Conservation (phyloP, 345 rosid species). For the Leavenworthia alabamica region DNA sequence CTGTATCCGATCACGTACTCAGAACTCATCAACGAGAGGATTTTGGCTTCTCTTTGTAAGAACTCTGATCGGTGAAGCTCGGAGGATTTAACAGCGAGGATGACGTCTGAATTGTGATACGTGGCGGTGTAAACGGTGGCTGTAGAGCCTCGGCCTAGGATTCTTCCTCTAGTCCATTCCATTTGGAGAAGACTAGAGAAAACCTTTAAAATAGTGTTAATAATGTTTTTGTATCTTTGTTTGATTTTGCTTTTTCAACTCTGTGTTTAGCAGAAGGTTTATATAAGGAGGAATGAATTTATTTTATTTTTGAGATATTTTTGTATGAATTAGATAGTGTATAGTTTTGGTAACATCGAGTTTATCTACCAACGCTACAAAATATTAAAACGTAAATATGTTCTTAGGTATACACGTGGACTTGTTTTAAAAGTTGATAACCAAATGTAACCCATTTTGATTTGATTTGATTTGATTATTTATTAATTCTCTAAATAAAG, state of each 20-base stretch:
- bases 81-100: slow-evolving; percentile 59
- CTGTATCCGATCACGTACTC: slow-evolving; percentile 59
- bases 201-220: background rate
- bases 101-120: slow-evolving; percentile 28
- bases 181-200: slow-evolving; percentile 34
- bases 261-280: slow-evolving; percentile 10
- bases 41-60: slow-evolving; percentile 49
- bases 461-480: slow-evolving; percentile 16
- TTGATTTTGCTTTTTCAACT: background rate
- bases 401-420: slow-evolving; percentile 30
- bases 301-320: background rate
- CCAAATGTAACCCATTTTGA: slow-evolving; percentile 20
- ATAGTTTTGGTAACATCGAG: slow-evolving; percentile 32
- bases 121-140: slow-evolving; percentile 66
- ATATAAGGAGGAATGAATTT: slow-evolving; percentile 10
- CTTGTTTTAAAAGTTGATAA: slow-evolving; percentile 23
- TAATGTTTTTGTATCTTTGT: background rate
- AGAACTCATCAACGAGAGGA: slow-evolving; percentile 45
- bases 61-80: slow-evolving; percentile 40
- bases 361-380: slow-evolving; percentile 27
- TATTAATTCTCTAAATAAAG: background rate
- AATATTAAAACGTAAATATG: slow-evolving; percentile 1
- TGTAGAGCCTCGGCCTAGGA: slow-evolving; percentile 65
- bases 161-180: slow-evolving; percentile 66
- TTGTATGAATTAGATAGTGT: slow-evolving; percentile 27